These are phyloP conservation scores for Nissolia schottii DNA, from an alignment of 306 rosid genomes.

Conservation along the genomic window DNA sequence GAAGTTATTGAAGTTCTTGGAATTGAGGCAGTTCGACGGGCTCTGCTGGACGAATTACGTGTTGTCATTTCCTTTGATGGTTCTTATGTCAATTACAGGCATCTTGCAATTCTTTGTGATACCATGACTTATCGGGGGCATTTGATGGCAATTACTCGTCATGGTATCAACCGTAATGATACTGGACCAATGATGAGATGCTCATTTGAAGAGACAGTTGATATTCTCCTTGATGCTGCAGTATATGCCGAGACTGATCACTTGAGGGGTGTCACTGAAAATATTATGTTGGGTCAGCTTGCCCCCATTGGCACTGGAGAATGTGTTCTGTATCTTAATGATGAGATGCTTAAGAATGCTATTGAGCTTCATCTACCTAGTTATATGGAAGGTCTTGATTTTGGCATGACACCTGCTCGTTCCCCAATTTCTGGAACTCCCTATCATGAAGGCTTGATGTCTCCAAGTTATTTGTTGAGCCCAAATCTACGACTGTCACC, in stretches of 20 bases:
- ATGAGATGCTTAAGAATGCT: constrained; percentile 95
- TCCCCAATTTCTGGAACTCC: constrained; percentile 94
- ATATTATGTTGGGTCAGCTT: constrained; percentile 95
- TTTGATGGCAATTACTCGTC: constrained; percentile 99
- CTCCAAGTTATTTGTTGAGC: constrained; percentile 86
- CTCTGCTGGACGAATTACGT: constrained; percentile 84
- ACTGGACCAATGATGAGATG: constrained; percentile 99
- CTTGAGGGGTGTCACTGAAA: constrained; percentile 93
- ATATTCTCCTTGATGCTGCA: constrained; percentile 96
- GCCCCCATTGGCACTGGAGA: constrained; percentile 98
- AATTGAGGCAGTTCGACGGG: constrained; percentile 92
- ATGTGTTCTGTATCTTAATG: constrained; percentile 79
- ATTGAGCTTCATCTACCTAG: constrained; percentile 97
- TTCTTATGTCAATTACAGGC: constrained; percentile 92
- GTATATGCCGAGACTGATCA: constrained; percentile 87
- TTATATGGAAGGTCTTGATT: constrained; percentile 93
- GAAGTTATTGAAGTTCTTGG: constrained; percentile 98
- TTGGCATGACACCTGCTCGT: constrained; percentile 95
- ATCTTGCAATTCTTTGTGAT: constrained; percentile 96
- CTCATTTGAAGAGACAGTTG: constrained; percentile 97
- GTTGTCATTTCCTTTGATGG: constrained; percentile 98
- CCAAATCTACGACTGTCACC: constrained; percentile 92
- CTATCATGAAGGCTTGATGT: constrained; percentile 93
- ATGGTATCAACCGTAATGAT: constrained; percentile 91
- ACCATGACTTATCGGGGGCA: constrained; percentile 98